These are phyloP conservation scores for Nitzschia inconspicua DNA, from an alignment of 108 stramenopile genomes.

Conservation along the genomic window DNA sequence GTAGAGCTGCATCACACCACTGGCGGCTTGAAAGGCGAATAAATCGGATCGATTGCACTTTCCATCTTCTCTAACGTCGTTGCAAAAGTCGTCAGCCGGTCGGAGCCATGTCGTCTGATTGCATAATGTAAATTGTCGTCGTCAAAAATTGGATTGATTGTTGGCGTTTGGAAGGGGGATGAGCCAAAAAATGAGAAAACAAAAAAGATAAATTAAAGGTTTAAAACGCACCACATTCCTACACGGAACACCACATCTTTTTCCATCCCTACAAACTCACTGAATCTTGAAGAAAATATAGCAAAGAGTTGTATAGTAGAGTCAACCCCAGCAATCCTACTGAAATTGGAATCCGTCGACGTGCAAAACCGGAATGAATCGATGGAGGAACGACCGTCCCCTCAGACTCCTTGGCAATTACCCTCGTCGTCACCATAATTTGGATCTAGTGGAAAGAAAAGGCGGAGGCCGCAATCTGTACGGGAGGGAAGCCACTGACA, in stretches of 20 bases:
- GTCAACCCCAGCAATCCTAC: background rate
- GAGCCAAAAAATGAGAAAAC: background rate
- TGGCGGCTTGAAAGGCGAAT: constrained; percentile 28
- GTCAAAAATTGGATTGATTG: background rate
- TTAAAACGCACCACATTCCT: background rate
- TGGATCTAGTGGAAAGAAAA: no score
- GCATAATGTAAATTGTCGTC: background rate
- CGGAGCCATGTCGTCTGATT: background rate
- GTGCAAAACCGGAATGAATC: background rate
- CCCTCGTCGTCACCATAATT: no score
- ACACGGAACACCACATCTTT: background rate
- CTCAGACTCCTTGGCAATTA: no score
- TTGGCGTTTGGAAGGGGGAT: background rate
- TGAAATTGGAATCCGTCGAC: background rate
- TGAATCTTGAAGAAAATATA: background rate
- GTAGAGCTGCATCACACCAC: constrained; percentile 12
- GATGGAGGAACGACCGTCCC: background rate
- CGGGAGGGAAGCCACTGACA: no score
- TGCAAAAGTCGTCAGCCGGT: constrained; percentile 25
- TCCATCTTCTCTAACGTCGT: background rate
- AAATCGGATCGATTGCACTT: constrained; percentile 32
- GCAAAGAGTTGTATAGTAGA: background rate
- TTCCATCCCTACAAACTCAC: background rate
- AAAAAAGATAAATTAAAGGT: background rate
- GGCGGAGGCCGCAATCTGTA: no score